Evolutionary conservation across 129 eudicot genomes (phyloP), one percentile per base, ranked within the genome.

Genomic region (Rutidosis leptorrhynchoides): DNA sequence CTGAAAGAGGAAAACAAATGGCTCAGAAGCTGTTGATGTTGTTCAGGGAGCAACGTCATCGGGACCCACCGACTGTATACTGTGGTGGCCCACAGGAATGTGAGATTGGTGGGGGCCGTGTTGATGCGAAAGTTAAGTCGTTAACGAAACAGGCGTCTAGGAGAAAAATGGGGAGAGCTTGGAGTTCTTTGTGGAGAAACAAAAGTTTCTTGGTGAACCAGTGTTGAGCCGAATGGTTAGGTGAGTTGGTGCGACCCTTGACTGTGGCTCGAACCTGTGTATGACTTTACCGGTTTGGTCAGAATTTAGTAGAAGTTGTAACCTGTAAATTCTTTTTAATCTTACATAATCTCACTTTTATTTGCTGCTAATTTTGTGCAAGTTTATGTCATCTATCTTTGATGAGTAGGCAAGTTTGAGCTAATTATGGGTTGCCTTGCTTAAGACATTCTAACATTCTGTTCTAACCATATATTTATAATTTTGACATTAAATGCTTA

Each of bases 11-110:
- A 67, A 76, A 87, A 52, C 95, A 92, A 62, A 92, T 88, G 69
- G 90, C 98, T 28, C 89, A 83, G 75, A 88, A 88, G 60, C 83
- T 92, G 40, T 75, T 92, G 69, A 81, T 88, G 96, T 32, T 92
- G 76, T 92, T 92, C 62, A 62, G 98, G 16, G 95, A 88, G 80
- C 95, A 85, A 71, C 72, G 98, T 19, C 89, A 92, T 40, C 85
- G 85, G 62, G 97, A 90, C 28, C 83, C 89, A 2, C 67, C 88
- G 3, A 76, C 72, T 12, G 76, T n/a, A 30, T 70, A 75, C 26
- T 28, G 30, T 27, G 69, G 35, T 55, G 62, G 48, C 32, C 55
- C 71, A 23, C 51, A 58, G 37, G 20, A 49, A 70, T 7, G 71
- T 51, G 80, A 75, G 48, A 64, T 21, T 69, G 64, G 11, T 6